phyloP scores from a whole-genome alignment of 352 stramenopile species.

The Phytophthora chlamydospora region DNA sequence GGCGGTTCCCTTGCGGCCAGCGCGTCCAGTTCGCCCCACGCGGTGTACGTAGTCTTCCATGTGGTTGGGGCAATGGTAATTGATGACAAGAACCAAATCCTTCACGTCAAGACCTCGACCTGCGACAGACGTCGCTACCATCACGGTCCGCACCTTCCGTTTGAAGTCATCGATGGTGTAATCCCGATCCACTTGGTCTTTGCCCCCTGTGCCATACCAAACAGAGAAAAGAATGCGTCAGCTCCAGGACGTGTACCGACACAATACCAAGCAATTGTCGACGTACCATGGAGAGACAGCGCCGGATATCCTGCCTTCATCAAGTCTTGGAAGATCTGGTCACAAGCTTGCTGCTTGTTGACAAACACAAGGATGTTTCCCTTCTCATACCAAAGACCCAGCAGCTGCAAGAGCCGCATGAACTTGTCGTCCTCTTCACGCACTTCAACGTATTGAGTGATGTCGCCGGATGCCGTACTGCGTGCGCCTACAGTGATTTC shows the following conservation, averaged over 20 bases:
- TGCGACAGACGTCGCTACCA: constrained; percentile 96
- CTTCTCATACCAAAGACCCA: constrained; percentile 96
- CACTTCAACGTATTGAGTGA: constrained; percentile 98
- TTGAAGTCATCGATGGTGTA: constrained; percentile 99
- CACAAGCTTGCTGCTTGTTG: constrained; percentile 97
- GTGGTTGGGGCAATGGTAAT: constrained; percentile 99
- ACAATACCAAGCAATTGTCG: not conserved
- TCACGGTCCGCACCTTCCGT: constrained; percentile 91
- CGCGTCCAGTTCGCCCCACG: constrained; percentile 96
- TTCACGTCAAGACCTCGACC: constrained; percentile 98
- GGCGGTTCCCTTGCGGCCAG: constrained; percentile 96
- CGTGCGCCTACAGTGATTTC: constrained; percentile 97
- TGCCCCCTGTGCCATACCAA: constrained; percentile 78
- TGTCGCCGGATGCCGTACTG: constrained; percentile 96
- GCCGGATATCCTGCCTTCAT: constrained; percentile 96
- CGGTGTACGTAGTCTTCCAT: constrained; percentile 99
- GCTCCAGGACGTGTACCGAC: not conserved
- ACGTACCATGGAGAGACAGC: constrained; percentile 95
- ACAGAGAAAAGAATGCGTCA: constrained; percentile 22
- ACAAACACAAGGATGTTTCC: constrained; percentile 99
- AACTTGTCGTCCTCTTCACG: constrained; percentile 99
- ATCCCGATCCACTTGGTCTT: constrained; percentile 99
- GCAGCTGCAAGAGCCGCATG: constrained; percentile 96
- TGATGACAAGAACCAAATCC: constrained; percentile 98
- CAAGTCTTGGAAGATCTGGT: constrained; percentile 97